Evolutionary conservation across 768 basidiomycete genomes (phyloP).

Genomic region (Termitomyces sp.): DNA sequence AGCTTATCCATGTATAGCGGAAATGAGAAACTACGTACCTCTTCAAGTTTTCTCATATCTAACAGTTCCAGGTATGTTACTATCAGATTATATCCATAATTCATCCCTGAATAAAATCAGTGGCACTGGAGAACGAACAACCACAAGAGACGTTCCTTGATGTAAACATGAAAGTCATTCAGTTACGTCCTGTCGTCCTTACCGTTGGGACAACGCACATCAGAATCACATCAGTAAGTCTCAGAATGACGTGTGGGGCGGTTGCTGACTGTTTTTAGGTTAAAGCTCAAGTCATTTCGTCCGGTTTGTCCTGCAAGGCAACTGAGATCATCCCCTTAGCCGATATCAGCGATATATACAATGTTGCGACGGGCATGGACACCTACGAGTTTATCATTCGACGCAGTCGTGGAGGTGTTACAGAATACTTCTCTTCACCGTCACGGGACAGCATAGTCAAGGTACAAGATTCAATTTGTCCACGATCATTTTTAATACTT

Average conservation of each 20-base stretch:
- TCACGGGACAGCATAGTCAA: conserved; percentile 70
- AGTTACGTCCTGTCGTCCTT: conserved; percentile 68
- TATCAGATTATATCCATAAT: background rate
- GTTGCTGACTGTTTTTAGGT: conserved; percentile 31
- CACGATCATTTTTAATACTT: background rate
- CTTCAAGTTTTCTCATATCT: conserved; percentile 40
- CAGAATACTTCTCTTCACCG: conserved; percentile 71
- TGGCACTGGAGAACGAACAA: conserved; percentile 55
- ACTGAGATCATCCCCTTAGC: conserved; percentile 76
- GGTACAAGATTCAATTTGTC: conserved; percentile 27
- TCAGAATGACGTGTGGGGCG: background rate
- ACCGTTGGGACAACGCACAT: conserved; percentile 66
- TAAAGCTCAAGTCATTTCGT: conserved; percentile 68
- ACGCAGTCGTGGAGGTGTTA: conserved; percentile 61
- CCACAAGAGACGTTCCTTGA: conserved; percentile 44
- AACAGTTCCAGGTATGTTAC: conserved; percentile 46
- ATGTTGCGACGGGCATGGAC: conserved; percentile 72
- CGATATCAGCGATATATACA: conserved; percentile 86
- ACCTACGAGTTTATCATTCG: conserved; percentile 76
- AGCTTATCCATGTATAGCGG: conserved; percentile 57
- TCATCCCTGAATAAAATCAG: conserved; percentile 27
- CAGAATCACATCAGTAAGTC: conserved; percentile 67
- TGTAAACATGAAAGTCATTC: conserved; percentile 62
- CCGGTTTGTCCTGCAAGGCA: conserved; percentile 63
- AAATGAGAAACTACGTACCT: conserved; percentile 54